A percentile compares a stretch with the other conserved stretches of the same genome.
These are phyloP conservation scores for Fusarium aywerte DNA, from an alignment of 2,329 filamentous ascomycete species.

Conservation along the genomic window DNA sequence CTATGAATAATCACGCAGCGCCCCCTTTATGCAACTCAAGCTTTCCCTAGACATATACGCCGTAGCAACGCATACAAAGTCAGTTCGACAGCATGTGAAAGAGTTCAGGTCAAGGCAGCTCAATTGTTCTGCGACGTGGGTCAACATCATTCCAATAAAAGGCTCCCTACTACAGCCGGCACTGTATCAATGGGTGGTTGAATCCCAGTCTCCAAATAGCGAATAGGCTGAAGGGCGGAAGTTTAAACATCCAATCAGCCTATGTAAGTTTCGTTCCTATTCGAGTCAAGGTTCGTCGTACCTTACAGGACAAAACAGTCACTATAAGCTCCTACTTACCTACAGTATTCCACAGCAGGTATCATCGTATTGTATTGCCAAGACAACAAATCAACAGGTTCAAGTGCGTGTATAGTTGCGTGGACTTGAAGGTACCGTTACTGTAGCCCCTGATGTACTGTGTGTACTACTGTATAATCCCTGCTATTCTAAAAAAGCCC, in stretches of 20 bases:
- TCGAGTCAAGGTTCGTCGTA: not conserved
- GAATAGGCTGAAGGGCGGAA: conserved; percentile 3
- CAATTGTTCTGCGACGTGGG: conserved; percentile 25
- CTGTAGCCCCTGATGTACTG: conserved; percentile 24
- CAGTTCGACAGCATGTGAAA: conserved; percentile 23
- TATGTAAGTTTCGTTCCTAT: not conserved
- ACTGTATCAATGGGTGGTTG: conserved; percentile 11
- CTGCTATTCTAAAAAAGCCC: conserved; percentile 11
- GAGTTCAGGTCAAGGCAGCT: conserved; percentile 11
- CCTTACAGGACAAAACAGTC: conserved; percentile 1
- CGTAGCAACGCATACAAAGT: conserved; percentile 8
- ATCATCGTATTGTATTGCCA: not conserved
- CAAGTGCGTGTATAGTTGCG: conserved; percentile 5
- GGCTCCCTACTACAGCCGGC: conserved; percentile 15
- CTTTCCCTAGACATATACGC: conserved; percentile 13
- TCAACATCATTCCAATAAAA: conserved; percentile 34
- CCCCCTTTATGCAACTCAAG: conserved; percentile 21
- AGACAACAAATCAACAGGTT: conserved; percentile 4
- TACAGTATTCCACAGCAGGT: not conserved
- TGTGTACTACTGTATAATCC: conserved; percentile 11
- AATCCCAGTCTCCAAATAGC: not conserved
- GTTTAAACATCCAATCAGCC: conserved; percentile 2
- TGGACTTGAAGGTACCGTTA: not conserved
- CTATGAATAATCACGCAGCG: conserved; percentile 9
- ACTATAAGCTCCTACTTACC: not conserved